A percentile compares a stretch with the other conserved stretches of the same genome.
Evolutionary conservation across 1,284 basidiomycete genomes (phyloP).

Genomic region (Cutaneotrichosporon cutaneum): DNA sequence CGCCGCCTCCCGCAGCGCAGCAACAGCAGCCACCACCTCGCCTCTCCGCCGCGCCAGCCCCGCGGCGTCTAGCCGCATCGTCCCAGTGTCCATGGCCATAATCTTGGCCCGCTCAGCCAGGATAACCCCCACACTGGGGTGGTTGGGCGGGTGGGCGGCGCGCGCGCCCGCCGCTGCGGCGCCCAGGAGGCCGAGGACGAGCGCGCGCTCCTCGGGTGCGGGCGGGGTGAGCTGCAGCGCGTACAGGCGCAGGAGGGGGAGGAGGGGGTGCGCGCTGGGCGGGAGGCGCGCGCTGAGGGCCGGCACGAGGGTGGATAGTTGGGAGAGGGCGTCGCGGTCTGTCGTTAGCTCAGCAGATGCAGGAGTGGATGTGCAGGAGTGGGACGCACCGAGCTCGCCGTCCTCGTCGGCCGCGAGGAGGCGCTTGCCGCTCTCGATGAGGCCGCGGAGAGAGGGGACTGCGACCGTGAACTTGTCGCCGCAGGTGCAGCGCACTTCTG

Average conservation of each 20-base stretch:
- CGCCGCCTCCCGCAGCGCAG: constrained; percentile 64
- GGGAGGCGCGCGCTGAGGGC: constrained; percentile 66
- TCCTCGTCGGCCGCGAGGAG: constrained; percentile 66
- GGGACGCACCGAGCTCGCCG: constrained; percentile 55
- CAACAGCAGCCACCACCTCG: constrained; percentile 61
- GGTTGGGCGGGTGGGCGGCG: constrained; percentile 63
- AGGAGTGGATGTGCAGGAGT: too few relatives aligned
- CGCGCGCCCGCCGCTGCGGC: constrained; percentile 62
- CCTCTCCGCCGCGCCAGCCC: not conserved
- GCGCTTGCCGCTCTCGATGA: constrained; percentile 65
- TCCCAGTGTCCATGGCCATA: constrained; percentile 53
- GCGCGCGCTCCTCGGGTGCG: constrained; percentile 24
- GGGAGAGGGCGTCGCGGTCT: constrained; percentile 60
- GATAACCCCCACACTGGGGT: constrained; percentile 74
- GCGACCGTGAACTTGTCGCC: constrained; percentile 58
- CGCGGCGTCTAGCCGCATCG: not conserved
- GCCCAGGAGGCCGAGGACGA: constrained; percentile 60
- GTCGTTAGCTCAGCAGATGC: not conserved
- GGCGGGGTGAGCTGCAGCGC: constrained; percentile 35
- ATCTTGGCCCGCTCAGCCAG: constrained; percentile 78
- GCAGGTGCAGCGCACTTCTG: constrained; percentile 53
- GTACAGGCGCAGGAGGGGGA: constrained; percentile 68
- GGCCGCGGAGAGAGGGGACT: constrained; percentile 58
- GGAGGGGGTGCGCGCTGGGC: constrained; percentile 69
- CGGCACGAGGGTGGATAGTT: constrained; percentile 63